These are phyloP conservation scores for Candida chilensis DNA, from an alignment of 805 yeast species.

Conservation along the genomic window DNA sequence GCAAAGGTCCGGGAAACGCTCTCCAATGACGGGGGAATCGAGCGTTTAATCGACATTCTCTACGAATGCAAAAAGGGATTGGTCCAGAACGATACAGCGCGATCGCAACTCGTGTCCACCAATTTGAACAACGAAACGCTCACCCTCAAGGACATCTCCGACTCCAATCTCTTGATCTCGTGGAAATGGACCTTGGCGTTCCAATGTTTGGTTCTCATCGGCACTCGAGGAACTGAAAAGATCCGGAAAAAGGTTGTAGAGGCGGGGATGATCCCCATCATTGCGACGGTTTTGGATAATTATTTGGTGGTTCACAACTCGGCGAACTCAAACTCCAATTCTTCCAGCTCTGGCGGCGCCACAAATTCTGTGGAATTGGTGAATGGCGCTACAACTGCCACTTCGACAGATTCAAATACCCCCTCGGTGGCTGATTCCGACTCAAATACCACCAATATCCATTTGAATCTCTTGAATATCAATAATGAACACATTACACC, in stretches of 20 bases:
- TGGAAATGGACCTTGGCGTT: constrained; percentile 97
- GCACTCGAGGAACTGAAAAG: constrained; percentile 86
- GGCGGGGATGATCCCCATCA: constrained; percentile 85
- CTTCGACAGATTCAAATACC: neutral
- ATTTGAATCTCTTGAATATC: neutral
- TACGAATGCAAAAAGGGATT: constrained; percentile 57
- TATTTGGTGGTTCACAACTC: constrained; percentile 29
- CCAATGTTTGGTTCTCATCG: constrained; percentile 85
- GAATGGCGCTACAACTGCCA: too few species aligned
- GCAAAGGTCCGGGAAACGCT: constrained; percentile 88
- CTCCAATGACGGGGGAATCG: constrained; percentile 86
- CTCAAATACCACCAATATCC: neutral
- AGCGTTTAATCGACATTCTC: constrained; percentile 74
- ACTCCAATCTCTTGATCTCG: constrained; percentile 48
- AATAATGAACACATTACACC: too few species aligned
- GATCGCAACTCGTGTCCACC: too few species aligned
- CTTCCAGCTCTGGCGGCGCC: too few species aligned
- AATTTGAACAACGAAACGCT: constrained; percentile 26
- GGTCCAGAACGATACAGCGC: too few species aligned
- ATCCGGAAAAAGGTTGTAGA: constrained; percentile 81
- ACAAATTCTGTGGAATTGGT: too few species aligned
- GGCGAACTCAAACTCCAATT: constrained; percentile 9
- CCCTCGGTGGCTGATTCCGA: too few species aligned
- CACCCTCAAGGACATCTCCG: too few species aligned
- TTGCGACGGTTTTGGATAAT: constrained; percentile 89